Evolutionary conservation across 2,329 filamentous ascomycete species (phyloP), one percentile per base, ranked within the genome.

Genomic region (Pseudocercospora eumusae): DNA sequence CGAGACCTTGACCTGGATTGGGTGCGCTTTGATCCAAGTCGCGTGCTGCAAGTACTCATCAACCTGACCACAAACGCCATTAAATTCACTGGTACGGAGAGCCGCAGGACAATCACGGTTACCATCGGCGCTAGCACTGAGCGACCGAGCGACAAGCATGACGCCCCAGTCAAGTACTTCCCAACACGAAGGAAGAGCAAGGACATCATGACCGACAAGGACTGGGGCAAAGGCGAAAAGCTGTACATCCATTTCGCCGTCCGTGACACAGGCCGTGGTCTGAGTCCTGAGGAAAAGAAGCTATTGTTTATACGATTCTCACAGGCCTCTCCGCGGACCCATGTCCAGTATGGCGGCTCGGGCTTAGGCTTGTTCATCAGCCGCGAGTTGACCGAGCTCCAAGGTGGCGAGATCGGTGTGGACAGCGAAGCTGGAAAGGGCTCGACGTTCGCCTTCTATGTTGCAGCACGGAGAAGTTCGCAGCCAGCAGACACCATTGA

Each of bases 341-440:
- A 92, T 66, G 86, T 91, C 15, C 86, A 91, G 68, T 92, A 93
- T 66, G 91, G 90, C 21, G 91, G 91, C 0, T 90, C 87, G 0
- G 91, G 91, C 0, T 81, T 95, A 0, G 91, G 91, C 0, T 79
- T 93, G 0, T 93, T 92, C 74, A 93, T 93, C 66, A 90, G 87
- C 40, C 83, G 89, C 23, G 85, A 90, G 59, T 81, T 95, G n/a
- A 91, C 89, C 0, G 90, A 93, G 72, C 79, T 93, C 10, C 90
- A 93, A 73, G 89, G 90, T 20, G 91, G 91, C 3, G 87, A 90
- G 63, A 92, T 95, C 52, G 90, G 90, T 1, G 88, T 93, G 2
- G 81, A 83, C 1, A 90, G 88, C 0, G 79, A 84, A 64, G 83
- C 86, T 61, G 89, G 87, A 11, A 80, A 85, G 40, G 90, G 90